These are phyloP conservation scores for Clitopilus hobsonii DNA, from an alignment of 768 basidiomycete species.

Conservation along the genomic window DNA sequence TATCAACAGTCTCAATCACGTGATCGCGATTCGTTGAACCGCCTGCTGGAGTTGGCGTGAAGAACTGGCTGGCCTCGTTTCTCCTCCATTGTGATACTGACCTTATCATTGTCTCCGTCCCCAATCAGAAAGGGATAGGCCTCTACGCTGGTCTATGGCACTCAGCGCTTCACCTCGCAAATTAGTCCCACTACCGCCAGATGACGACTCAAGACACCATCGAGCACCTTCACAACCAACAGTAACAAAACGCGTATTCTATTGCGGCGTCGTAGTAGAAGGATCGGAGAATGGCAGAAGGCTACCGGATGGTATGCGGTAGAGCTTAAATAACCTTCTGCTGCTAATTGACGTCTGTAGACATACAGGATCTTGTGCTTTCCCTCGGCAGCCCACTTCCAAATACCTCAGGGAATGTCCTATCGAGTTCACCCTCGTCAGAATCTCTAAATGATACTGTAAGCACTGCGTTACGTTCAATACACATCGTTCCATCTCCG, in stretches of 20 bases:
- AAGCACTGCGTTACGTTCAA: no score
- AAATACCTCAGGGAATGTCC: slow-evolving; percentile 43
- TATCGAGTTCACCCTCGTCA: slow-evolving; percentile 36
- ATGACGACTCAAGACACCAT: slow-evolving; percentile 51
- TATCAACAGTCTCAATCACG: slow-evolving; percentile 17
- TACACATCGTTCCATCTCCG: no score
- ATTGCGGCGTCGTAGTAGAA: slow-evolving; percentile 88
- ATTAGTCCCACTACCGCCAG: slow-evolving; percentile 65
- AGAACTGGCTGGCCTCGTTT: background rate
- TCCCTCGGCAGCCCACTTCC: slow-evolving; percentile 69
- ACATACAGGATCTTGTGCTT: slow-evolving; percentile 73
- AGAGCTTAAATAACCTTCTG: slow-evolving; percentile 8
- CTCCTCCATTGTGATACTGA: slow-evolving; percentile 6
- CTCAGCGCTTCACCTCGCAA: slow-evolving; percentile 70
- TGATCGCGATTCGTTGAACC: slow-evolving; percentile 21
- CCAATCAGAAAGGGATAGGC: background rate
- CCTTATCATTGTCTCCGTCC: slow-evolving; percentile 3
- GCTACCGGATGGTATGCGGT: slow-evolving; percentile 57
- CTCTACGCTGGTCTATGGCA: slow-evolving; percentile 39
- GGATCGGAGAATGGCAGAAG: slow-evolving; percentile 67
- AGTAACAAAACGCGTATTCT: slow-evolving; percentile 78
- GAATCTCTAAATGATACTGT: slow-evolving; percentile 34
- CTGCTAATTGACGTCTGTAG: slow-evolving; percentile 29
- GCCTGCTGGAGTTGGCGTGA: slow-evolving; percentile 2
- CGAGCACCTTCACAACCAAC: slow-evolving; percentile 30